A percentile compares a stretch with the other conserved stretches of the same genome.
These are phyloP conservation scores for Malus sylvestris DNA, from an alignment of 306 rosid genomes.

Conservation along the genomic window DNA sequence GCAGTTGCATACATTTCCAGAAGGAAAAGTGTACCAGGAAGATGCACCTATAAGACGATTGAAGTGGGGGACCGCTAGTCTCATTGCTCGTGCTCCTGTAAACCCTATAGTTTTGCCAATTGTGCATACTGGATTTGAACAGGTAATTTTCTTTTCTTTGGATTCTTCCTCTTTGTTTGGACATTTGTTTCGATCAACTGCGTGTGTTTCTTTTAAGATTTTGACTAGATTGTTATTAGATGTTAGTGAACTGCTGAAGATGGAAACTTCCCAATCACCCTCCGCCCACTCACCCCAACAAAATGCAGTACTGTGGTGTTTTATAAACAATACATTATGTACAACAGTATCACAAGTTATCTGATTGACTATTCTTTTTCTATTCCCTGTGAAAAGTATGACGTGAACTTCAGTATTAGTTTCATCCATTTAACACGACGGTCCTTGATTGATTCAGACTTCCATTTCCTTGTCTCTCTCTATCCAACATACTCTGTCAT, in stretches of 20 bases:
- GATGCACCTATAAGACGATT: slow-evolving; percentile 69
- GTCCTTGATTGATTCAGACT: neutral
- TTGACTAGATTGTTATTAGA: neutral
- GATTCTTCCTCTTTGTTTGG: neutral
- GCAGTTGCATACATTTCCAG: slow-evolving; percentile 93
- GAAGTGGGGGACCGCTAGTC: slow-evolving; percentile 98
- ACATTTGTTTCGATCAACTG: neutral
- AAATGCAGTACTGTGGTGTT: neutral
- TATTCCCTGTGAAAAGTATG: neutral
- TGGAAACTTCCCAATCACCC: neutral
- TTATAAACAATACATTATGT: neutral
- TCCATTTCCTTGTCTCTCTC: neutral
- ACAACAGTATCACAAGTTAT: neutral
- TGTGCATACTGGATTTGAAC: slow-evolving; percentile 69
- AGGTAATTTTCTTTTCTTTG: slow-evolving; percentile 32
- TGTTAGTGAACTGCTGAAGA: neutral
- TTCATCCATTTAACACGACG: neutral
- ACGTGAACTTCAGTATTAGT: neutral
- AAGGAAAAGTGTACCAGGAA: slow-evolving; percentile 79
- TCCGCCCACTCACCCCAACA: neutral
- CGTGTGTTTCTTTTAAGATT: neutral
- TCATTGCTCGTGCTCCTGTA: slow-evolving; percentile 70
- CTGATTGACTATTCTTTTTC: neutral
- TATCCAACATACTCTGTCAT: neutral
- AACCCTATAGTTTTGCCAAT: slow-evolving; percentile 88